Conservation (phyloP, 805 yeast genomes). For the Kazachstania viticola region DNA sequence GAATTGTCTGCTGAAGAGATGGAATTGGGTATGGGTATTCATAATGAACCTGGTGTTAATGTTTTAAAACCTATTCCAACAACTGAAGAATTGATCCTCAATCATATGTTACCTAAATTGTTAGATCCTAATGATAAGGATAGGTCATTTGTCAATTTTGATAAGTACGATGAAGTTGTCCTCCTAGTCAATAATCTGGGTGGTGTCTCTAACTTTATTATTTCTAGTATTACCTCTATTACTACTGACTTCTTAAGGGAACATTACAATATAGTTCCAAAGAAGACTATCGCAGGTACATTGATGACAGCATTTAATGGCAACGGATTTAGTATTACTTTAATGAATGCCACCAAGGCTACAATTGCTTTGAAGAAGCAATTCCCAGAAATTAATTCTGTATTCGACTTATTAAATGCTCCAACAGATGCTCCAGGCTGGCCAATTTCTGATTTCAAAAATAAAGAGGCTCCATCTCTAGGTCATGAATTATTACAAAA, state of each 20-base stretch:
- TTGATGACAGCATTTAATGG: slow-evolving; percentile 85
- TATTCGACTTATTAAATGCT: slow-evolving; percentile 50
- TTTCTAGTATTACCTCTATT: slow-evolving; percentile 58
- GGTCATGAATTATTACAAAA: slow-evolving; percentile 22
- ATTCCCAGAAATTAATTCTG: slow-evolving; percentile 23
- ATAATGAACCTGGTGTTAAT: slow-evolving; percentile 82
- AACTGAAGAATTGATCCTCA: slow-evolving; percentile 45
- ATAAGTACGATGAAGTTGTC: slow-evolving; percentile 51
- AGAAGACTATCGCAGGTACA: slow-evolving; percentile 60
- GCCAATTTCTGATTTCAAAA: slow-evolving; percentile 30
- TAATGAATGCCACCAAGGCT: slow-evolving; percentile 55
- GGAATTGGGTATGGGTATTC: slow-evolving; percentile 93
- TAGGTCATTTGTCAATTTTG: slow-evolving; percentile 68
- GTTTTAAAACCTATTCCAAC: slow-evolving; percentile 48
- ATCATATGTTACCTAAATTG: slow-evolving; percentile 49
- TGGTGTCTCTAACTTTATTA: slow-evolving; percentile 73
- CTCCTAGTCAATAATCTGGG: slow-evolving; percentile 79
- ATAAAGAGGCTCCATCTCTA: slow-evolving; percentile 21
- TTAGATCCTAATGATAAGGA: slow-evolving; percentile 57
- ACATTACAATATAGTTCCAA: slow-evolving; percentile 47
- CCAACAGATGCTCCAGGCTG: slow-evolving; percentile 79
- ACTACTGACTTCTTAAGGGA: slow-evolving; percentile 42
- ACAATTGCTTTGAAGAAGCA: slow-evolving; percentile 27
- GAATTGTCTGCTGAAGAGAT: slow-evolving; percentile 49
- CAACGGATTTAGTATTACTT: slow-evolving; percentile 81